Base-by-base conservation (phyloP, 2,329 filamentous ascomycete genomes). In the Phoma sp. region DNA sequence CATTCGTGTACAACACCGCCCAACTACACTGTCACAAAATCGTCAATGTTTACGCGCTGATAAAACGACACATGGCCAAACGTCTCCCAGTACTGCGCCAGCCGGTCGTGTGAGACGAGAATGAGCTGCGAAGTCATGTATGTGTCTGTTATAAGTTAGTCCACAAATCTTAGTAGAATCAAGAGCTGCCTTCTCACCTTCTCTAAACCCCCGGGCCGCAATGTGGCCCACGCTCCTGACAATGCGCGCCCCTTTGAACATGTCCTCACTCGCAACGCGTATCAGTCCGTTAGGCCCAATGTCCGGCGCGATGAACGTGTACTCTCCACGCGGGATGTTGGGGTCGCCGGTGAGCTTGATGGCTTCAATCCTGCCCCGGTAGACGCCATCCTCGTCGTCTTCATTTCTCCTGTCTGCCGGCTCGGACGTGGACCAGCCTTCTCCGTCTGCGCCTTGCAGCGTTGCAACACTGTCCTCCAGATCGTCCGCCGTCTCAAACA, bases 341-440 rank as follows among this genome's bases (percentile, higher is more conserved):
- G 89, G 86, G 68, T 99, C 94, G 0, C 94, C 94, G 0, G 94
- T 98, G 31, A 99, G 78, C 73, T 98, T 98, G 69, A 97, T 87
- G 0, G 90, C 94, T 72, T 93, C 87, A 3, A 98, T 74, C 1
- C 86, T 81, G 4, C 92, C 91, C 12, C 80, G 81, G 62, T 90
- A 86, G 1, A 85, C 78, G 13, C 50, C 53, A 6, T 71, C 62
- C 24, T 69, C 62, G 3, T 70, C 45, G 1, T 48, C 29, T 13
- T 31, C 29, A 4, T 5, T 13, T 4, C 12, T 10, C 29, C 29
- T 31, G 2, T 29, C 15, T 6, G 55, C 21, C 2, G 39, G 13
- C 0, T 38, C 43, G 9, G 39, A 4, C 13, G 51, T 25, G 7
- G 35, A 43, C 2, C 50, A 38, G 0, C 40, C 41, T 1, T 48